phyloP scores from a whole-genome alignment of 495 filamentous ascomycete species.

The Cercophora scortea region DNA sequence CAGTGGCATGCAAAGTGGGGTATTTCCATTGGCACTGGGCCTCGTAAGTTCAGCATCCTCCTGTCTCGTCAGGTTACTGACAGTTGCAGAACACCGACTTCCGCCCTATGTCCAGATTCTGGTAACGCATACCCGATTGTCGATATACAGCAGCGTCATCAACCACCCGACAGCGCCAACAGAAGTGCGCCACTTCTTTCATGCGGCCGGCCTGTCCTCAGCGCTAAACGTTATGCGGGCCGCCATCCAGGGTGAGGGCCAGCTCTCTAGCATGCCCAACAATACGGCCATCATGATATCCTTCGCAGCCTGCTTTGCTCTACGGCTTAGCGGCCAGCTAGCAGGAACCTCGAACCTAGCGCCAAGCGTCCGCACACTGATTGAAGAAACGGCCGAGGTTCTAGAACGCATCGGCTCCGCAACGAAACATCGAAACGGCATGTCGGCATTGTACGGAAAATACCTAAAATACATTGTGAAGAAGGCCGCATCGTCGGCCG shows the following conservation, averaged over 20 bases:
- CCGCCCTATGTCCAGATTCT: slow-evolving; percentile 70
- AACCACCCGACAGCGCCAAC: slow-evolving; percentile 65
- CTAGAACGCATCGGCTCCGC: slow-evolving; percentile 59
- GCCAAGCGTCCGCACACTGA: slow-evolving; percentile 58
- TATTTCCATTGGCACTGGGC: slow-evolving; percentile 48
- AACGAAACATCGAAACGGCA: slow-evolving; percentile 56
- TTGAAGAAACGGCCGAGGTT: slow-evolving; percentile 61
- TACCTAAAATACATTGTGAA: slow-evolving; percentile 54
- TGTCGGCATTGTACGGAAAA: slow-evolving; percentile 53
- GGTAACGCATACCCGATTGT: slow-evolving; percentile 62
- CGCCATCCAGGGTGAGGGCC: slow-evolving; percentile 61
- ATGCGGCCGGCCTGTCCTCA: slow-evolving; percentile 58
- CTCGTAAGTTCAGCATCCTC: slow-evolving; percentile 27
- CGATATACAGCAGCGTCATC: slow-evolving; percentile 66
- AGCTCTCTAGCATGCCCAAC: slow-evolving; percentile 68
- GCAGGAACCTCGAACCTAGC: slow-evolving; percentile 52
- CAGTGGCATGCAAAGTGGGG: slow-evolving; percentile 56
- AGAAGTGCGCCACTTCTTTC: slow-evolving; percentile 64
- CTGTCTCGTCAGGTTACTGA: background rate
- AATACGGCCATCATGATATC: slow-evolving; percentile 74
- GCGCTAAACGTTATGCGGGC: slow-evolving; percentile 66
- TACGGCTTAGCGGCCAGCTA: slow-evolving; percentile 53
- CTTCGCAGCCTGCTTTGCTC: slow-evolving; percentile 63
- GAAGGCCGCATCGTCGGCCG: slow-evolving; percentile 15
- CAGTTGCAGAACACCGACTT: slow-evolving; percentile 43